Percentiles rank a stretch among this genome's conserved stretches.
Conservation (phyloP, 495 filamentous ascomycete genomes). For the Schizothecium vesticola region DNA sequence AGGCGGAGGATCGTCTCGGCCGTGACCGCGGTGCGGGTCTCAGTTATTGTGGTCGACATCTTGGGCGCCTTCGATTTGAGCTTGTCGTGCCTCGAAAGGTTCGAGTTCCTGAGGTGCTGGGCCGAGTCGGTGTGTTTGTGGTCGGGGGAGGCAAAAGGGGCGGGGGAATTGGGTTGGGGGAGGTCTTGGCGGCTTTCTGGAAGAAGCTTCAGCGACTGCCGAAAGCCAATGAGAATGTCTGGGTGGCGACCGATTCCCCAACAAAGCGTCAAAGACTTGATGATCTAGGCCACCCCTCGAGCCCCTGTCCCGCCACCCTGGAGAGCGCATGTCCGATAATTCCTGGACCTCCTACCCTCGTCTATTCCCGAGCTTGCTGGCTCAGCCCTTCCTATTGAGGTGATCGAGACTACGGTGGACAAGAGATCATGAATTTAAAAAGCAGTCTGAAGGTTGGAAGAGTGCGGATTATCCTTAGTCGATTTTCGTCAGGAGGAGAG, state of each 20-base stretch:
- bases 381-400: not conserved
- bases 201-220: not conserved
- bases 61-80: slow-evolving; percentile 10
- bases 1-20: slow-evolving; percentile 81
- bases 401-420: not conserved
- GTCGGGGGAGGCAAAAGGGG: not conserved
- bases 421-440: not conserved
- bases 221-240: not conserved
- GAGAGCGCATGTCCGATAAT: not conserved
- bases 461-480: not conserved
- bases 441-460: too few relatives aligned
- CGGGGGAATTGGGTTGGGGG: not conserved
- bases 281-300: not conserved
- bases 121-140: not conserved
- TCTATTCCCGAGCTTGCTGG: not conserved
- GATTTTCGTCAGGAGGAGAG: not conserved
- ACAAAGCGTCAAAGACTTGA: not conserved
- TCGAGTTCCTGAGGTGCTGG: not conserved
- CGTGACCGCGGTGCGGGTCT: slow-evolving; percentile 51
- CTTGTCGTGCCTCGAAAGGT: not conserved
- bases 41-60: slow-evolving; percentile 35
- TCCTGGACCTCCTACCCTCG: not conserved
- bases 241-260: not conserved
- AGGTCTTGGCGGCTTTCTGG: not conserved
- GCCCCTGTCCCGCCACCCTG: not conserved